These are phyloP conservation scores for Vanrija sp. DNA, from an alignment of 1,284 basidiomycete species.

Conservation along the genomic window DNA sequence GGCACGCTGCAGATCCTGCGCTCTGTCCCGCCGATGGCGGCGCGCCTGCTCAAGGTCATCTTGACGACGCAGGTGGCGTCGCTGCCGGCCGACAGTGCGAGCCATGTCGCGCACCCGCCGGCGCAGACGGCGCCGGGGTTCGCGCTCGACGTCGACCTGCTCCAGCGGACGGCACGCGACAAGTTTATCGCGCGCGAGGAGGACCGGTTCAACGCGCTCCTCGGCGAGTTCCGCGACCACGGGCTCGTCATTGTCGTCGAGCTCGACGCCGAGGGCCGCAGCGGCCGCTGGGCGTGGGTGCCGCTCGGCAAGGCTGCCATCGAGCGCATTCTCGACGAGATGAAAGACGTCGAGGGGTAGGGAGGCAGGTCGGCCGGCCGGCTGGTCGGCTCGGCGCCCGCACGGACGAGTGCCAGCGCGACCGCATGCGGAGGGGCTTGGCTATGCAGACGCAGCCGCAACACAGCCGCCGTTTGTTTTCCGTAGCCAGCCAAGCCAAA, in stretches of 20 bases:
- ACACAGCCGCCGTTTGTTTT: no score
- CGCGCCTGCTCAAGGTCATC: conserved; percentile 68
- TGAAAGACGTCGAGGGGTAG: conserved; percentile 30
- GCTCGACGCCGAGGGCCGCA: conserved; percentile 40
- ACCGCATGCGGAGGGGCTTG: no score
- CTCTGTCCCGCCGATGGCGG: conserved; percentile 79
- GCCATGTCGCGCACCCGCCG: conserved; percentile 19
- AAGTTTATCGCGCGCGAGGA: conserved; percentile 83
- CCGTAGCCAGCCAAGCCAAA: no score
- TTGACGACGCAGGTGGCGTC: conserved; percentile 61
- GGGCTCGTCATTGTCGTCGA: conserved; percentile 62
- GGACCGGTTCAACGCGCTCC: conserved; percentile 69
- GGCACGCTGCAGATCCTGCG: conserved; percentile 77
- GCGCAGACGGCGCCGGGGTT: conserved; percentile 34
- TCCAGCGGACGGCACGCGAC: conserved; percentile 51
- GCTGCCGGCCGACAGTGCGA: conserved; percentile 49
- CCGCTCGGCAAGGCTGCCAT: conserved; percentile 65
- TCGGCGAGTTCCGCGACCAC: conserved; percentile 87
- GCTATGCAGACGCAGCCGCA: no score
- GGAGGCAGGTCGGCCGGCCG: no score
- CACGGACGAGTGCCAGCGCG: no score
- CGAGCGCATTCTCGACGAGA: conserved; percentile 39
- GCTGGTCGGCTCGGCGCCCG: no score
- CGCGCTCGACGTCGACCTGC: conserved; percentile 43
- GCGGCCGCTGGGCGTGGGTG: conserved; percentile 65